Base-by-base conservation (phyloP, 257 asterid genomes). In the Anisodus tanguticus region DNA sequence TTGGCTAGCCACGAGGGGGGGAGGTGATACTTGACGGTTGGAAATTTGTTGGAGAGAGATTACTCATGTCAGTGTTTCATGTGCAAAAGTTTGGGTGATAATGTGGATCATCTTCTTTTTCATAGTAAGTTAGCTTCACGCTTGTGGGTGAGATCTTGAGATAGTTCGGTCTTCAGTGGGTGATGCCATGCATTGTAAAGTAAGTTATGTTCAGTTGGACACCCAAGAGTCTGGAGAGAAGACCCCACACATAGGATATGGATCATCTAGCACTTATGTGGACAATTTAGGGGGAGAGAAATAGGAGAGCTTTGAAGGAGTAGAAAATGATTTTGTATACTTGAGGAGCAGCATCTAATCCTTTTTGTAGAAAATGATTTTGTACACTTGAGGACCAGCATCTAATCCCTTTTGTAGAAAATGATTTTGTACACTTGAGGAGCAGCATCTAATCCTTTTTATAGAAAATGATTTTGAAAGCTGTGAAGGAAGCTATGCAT, bases 61-160 rank as follows among this genome's bases (percentile, higher is more conserved):
- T 15, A 66, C 16, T 31, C 12, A 12, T 11, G 72, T 35, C 45
- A 6, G 59, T 31, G 47, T 66, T 31, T 22, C 17, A 11, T 66
- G 47, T 66, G 72, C 72, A 39, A 31, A 66, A 31, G 45, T 66
- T 31, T 1, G n/a, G 72, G 19, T 66, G 19, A 31, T 31, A 47
- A 31, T 66, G 72, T 66, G 47, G 72, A 66, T 66, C n/a, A 11
- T 66, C 72, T 66, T 31, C 72, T 66, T 66, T 66, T 66, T 11
- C 72, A 31, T 66, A 31, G 72, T 19, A 66, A 31, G 72, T 9
- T 66, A 12, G 72, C n/a, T 10, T 66, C n/a, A 66, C 47, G 35
- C n/a, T 66, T 66, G 72, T 64, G 17, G 17, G 47, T 8, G 72
- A 66, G 5, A 66, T 66, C 72, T 9, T 8, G 47, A 66, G 72